A percentile compares a stretch with the other conserved stretches of the same genome.
phyloP scores from a whole-genome alignment of 2,329 filamentous ascomycete species.

The Teratosphaeriaceae sp. region DNA sequence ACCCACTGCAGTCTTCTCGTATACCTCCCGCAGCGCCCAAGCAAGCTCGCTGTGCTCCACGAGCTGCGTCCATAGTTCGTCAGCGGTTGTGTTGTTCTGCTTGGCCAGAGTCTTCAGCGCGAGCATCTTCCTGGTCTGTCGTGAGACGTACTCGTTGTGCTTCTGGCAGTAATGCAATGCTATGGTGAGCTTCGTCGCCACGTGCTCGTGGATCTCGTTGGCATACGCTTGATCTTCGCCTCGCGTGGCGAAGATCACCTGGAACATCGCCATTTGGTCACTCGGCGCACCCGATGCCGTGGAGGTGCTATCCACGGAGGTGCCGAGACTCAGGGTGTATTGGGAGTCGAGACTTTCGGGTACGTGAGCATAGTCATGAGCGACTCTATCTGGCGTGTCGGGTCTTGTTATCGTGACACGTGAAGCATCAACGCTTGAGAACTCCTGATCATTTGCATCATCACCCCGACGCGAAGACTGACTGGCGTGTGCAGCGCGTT shows the following conservation, averaged over 20 bases:
- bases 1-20: slow-evolving; percentile 14
- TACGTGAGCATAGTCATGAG: slow-evolving; percentile 22
- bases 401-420: slow-evolving; percentile 12
- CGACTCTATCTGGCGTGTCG: slow-evolving; percentile 4
- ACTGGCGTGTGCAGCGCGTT: too few species aligned
- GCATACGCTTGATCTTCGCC: slow-evolving; percentile 67
- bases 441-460: not conserved
- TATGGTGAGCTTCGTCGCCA: slow-evolving; percentile 88
- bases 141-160: slow-evolving; percentile 83
- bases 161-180: slow-evolving; percentile 90
- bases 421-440: not conserved
- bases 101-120: slow-evolving; percentile 74
- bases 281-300: slow-evolving; percentile 26
- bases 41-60: slow-evolving; percentile 26
- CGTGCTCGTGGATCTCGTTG: slow-evolving; percentile 73
- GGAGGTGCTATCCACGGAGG: slow-evolving; percentile 24
- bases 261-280: slow-evolving; percentile 90
- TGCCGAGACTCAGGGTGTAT: slow-evolving; percentile 15
- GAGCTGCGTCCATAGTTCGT: slow-evolving; percentile 17
- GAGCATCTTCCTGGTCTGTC: slow-evolving; percentile 78
- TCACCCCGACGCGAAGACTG: too few species aligned
- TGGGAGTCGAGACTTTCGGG: slow-evolving; percentile 25
- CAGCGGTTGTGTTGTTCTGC: slow-evolving; percentile 45
- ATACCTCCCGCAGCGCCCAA: slow-evolving; percentile 26
- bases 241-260: slow-evolving; percentile 84